Evolutionary conservation across 768 basidiomycete species (phyloP), one percentile per base, ranked within the genome.

Genomic region (Hirschioporus abietinus): DNA sequence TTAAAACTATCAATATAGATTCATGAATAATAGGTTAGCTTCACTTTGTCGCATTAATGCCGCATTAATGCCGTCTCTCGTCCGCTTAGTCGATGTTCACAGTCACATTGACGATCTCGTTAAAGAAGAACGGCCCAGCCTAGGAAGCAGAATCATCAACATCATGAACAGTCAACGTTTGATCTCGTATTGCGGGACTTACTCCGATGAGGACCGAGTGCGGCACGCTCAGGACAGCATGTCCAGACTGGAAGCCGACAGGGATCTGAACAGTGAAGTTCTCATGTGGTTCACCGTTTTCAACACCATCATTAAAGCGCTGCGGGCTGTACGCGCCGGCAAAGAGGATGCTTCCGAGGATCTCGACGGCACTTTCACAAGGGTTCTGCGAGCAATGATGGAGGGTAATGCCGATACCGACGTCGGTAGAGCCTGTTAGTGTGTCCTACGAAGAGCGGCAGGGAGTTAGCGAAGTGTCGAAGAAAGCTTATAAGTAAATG

Each of bases 251-350:
- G 58, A 64, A 64, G 1, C 26, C 26, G 30, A 25, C 36, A 4
- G 83, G 83, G 15, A 85, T 71, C 35, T 73, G 72, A 5, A 84
- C 75, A 3, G 80, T 78, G 66, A 83, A 81, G 68, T 83, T 83
- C 65, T 84, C 74, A 72, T 82, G 78, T 12, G 83, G 82, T 20
- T 76, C 78, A 65, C 76, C 74, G 58, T 23, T 57, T 1, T 72
- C 70, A 27, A 72, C 68, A 18, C 60, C 60, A 17, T 25, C 60
- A 15, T 5, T 24, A 17, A 25, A 12, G 1, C 36, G 6, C 66
- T 78, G 68, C 0, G 84, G 84, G 26, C 72, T 69, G 66, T 77
- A 85, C 10, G 72, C 72, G 20, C 84, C 85, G 58, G 78, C 80
- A 72, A 82, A 84, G 60, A 86, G 73, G n/a, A 85, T 77, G n/a